Conservation (phyloP, 768 basidiomycete species). For the Piloderma croceum region DNA sequence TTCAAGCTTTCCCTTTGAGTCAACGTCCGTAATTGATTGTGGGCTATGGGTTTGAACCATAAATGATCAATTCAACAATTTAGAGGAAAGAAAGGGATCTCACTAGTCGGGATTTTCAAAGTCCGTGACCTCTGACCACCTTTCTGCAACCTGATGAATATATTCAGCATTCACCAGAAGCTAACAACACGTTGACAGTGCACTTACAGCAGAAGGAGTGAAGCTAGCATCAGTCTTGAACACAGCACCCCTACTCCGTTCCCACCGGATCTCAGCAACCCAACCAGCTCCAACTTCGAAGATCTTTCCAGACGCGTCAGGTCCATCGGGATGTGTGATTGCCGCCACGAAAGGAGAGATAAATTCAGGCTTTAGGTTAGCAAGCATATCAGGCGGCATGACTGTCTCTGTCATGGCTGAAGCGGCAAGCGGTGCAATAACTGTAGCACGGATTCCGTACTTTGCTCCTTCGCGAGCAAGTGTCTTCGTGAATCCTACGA, state of each 20-base stretch:
- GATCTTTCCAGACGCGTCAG: slow-evolving; percentile 72
- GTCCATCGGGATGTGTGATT: slow-evolving; percentile 79
- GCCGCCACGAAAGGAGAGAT: slow-evolving; percentile 91
- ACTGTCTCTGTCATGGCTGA: slow-evolving; percentile 94
- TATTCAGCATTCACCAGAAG: not conserved
- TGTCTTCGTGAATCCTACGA: slow-evolving; percentile 89
- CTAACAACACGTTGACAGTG: not conserved
- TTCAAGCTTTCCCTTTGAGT: slow-evolving; percentile 57
- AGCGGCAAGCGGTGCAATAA: slow-evolving; percentile 94
- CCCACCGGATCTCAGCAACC: slow-evolving; percentile 88
- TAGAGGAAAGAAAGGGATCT: slow-evolving; percentile 21
- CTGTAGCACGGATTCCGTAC: slow-evolving; percentile 80
- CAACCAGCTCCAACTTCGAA: slow-evolving; percentile 95
- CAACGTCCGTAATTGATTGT: slow-evolving; percentile 53
- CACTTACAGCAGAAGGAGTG: slow-evolving; percentile 84
- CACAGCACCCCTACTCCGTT: slow-evolving; percentile 78
- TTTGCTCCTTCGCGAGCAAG: slow-evolving; percentile 90
- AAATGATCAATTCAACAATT: slow-evolving; percentile 2
- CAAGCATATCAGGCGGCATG: slow-evolving; percentile 91
- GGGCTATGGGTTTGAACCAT: slow-evolving; percentile 61
- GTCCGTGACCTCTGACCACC: slow-evolving; percentile 78
- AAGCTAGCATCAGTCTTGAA: slow-evolving; percentile 89
- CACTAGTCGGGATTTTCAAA: slow-evolving; percentile 69
- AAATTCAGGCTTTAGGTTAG: slow-evolving; percentile 86
- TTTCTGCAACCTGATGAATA: slow-evolving; percentile 60